phyloP scores from a whole-genome alignment of 2,329 filamentous ascomycete genomes.

The Coniochaeta pulveracea region DNA sequence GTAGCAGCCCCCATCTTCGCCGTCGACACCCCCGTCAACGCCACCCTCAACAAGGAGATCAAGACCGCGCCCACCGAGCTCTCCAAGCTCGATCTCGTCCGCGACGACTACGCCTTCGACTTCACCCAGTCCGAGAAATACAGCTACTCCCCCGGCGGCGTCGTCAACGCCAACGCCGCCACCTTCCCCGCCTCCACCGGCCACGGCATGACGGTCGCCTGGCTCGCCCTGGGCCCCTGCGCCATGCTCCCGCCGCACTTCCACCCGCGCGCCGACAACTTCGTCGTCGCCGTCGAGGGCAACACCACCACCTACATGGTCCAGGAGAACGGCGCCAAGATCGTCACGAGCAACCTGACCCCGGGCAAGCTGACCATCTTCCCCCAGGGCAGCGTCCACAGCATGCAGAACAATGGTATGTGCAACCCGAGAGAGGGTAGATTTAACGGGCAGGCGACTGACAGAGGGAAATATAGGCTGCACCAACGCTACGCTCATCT shows the following conservation, averaged over 20 bases:
- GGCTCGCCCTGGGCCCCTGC: conserved; percentile 36
- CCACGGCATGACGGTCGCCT: conserved; percentile 33
- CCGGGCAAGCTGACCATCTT: conserved; percentile 38
- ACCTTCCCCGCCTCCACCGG: conserved; percentile 35
- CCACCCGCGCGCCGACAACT: conserved; percentile 36
- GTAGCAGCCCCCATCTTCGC: neutral
- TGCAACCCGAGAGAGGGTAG: neutral
- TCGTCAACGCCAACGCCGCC: conserved; percentile 38
- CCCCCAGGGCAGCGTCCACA: conserved; percentile 32
- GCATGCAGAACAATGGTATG: conserved; percentile 37
- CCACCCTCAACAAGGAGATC: conserved; percentile 1
- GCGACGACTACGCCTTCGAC: conserved; percentile 33
- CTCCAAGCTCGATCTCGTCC: conserved; percentile 1
- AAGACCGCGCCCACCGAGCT: conserved; percentile 1
- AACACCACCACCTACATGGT: conserved; percentile 39
- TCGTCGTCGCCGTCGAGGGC: conserved; percentile 33
- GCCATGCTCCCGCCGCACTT: conserved; percentile 38
- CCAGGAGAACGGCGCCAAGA: conserved; percentile 34
- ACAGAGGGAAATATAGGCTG: conserved; percentile 22
- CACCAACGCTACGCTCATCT: conserved; percentile 34
- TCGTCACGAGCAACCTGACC: conserved; percentile 26
- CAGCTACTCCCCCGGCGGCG: conserved; percentile 30
- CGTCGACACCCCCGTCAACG: neutral
- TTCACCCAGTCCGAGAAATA: conserved; percentile 29
- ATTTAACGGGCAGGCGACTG: neutral